Evolutionary conservation across 805 yeast species (phyloP).

Genomic region (Wickerhamomyces hampshirensis): DNA sequence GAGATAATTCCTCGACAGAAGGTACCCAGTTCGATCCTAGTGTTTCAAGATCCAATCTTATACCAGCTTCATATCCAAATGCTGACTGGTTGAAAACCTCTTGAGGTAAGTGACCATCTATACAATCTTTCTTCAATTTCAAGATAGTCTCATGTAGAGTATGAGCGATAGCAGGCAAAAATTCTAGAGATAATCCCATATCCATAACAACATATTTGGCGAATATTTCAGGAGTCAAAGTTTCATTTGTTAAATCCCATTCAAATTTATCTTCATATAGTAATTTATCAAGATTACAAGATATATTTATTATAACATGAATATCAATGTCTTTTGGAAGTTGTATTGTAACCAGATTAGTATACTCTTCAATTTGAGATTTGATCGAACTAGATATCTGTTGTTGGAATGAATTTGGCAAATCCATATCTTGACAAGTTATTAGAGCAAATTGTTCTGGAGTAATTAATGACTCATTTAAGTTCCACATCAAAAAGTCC

Average conservation of each 20-base stretch:
- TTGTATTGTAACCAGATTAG: slow-evolving; percentile 55
- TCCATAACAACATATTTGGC: slow-evolving; percentile 81
- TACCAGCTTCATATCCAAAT: slow-evolving; percentile 57
- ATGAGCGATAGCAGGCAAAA: slow-evolving; percentile 84
- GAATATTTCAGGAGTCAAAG: slow-evolving; percentile 65
- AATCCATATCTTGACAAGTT: slow-evolving; percentile 78
- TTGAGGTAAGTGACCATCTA: slow-evolving; percentile 59
- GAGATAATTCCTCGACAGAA: slow-evolving; percentile 75
- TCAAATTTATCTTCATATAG: slow-evolving; percentile 90
- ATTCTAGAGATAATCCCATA: slow-evolving; percentile 79
- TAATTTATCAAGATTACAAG: slow-evolving; percentile 77
- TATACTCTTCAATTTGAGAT: slow-evolving; percentile 76
- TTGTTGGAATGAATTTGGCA: slow-evolving; percentile 58
- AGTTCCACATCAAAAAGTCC: slow-evolving; percentile 90
- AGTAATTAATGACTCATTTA: slow-evolving; percentile 68
- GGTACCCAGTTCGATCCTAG: slow-evolving; percentile 87
- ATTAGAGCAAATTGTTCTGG: slow-evolving; percentile 89
- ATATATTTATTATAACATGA: slow-evolving; percentile 75
- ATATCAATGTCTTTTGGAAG: slow-evolving; percentile 62
- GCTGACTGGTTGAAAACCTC: slow-evolving; percentile 56
- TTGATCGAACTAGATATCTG: slow-evolving; percentile 66
- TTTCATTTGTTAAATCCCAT: slow-evolving; percentile 69
- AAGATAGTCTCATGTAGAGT: slow-evolving; percentile 77
- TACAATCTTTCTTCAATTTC: slow-evolving; percentile 73
- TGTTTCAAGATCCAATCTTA: slow-evolving; percentile 68